A percentile compares a stretch with the other conserved stretches of the same genome.
Evolutionary conservation across 257 asterid species (phyloP).

Genomic region (Jaltomata sinuosa): DNA sequence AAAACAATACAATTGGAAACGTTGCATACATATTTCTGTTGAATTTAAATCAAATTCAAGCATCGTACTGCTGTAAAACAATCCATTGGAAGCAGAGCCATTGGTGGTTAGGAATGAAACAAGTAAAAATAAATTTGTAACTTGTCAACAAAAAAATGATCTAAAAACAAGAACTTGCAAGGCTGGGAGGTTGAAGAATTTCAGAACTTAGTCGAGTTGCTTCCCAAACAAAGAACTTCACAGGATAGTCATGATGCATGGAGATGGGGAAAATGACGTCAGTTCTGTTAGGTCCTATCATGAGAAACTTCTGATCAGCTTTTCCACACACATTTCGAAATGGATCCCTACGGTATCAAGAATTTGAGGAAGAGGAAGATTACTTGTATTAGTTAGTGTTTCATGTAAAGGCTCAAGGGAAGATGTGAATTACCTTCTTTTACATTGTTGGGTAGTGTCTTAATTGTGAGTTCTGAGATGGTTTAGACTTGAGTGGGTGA

Average conservation of each 20-base stretch:
- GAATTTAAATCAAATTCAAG: background rate
- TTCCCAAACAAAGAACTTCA: background rate
- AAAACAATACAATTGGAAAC: background rate
- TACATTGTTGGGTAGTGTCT: background rate
- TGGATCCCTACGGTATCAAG: background rate
- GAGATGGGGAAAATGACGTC: background rate
- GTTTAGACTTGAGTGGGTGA: background rate
- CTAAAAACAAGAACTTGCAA: background rate
- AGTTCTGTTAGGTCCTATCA: background rate
- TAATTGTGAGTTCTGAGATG: background rate
- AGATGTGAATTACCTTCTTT: background rate
- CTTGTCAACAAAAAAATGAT: background rate
- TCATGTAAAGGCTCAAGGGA: background rate
- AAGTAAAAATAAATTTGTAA: background rate
- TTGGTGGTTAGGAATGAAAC: background rate
- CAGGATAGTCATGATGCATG: background rate
- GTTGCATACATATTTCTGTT: background rate
- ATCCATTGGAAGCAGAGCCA: background rate
- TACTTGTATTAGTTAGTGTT: background rate
- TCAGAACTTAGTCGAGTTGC: background rate
- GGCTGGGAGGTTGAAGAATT: background rate
- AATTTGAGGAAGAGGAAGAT: background rate
- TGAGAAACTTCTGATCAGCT: background rate
- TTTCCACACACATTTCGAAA: background rate
- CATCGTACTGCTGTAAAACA: background rate